Percentiles rank a stretch among this genome's conserved stretches.
Conservation (phyloP, 202 grass and related monocot species). For the Cymbopogon flexuosus region DNA sequence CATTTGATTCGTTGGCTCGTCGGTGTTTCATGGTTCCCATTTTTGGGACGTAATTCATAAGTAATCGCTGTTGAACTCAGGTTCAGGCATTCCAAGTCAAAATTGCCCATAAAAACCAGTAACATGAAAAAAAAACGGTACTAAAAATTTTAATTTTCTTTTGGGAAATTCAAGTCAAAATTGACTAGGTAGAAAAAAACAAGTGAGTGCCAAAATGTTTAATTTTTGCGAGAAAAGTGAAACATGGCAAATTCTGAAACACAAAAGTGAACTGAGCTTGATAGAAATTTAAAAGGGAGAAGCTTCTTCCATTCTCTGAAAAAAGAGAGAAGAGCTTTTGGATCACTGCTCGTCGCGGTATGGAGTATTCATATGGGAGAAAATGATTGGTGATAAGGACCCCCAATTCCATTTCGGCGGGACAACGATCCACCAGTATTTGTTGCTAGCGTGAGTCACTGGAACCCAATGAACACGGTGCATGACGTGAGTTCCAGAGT, state of each 20-base stretch:
- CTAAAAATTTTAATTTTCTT: too few relatives aligned
- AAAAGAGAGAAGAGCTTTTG: neutral
- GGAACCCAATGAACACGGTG: neutral
- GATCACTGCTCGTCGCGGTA: neutral
- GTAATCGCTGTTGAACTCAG: neutral
- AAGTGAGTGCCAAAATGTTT: neutral
- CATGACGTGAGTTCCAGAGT: constrained; percentile 22
- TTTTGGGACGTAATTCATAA: neutral
- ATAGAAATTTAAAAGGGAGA: neutral
- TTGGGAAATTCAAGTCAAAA: too few relatives aligned
- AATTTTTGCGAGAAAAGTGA: neutral
- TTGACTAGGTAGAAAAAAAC: too few relatives aligned
- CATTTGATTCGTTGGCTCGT: neutral
- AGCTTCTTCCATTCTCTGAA: neutral
- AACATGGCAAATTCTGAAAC: neutral
- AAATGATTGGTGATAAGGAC: constrained; percentile 18
- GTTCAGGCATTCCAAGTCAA: neutral
- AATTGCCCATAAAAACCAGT: neutral
- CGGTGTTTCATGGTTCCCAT: neutral
- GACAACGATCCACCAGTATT: neutral
- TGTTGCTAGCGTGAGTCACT: constrained; percentile 18
- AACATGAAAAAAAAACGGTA: too few relatives aligned
- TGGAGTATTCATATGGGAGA: neutral
- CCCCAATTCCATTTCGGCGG: too few relatives aligned
- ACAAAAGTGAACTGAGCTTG: neutral